Percentiles rank a stretch among this genome's conserved stretches.
Conservation (phyloP, 192 early-diverging fungal genomes). For the Coemansia sp. region DNA sequence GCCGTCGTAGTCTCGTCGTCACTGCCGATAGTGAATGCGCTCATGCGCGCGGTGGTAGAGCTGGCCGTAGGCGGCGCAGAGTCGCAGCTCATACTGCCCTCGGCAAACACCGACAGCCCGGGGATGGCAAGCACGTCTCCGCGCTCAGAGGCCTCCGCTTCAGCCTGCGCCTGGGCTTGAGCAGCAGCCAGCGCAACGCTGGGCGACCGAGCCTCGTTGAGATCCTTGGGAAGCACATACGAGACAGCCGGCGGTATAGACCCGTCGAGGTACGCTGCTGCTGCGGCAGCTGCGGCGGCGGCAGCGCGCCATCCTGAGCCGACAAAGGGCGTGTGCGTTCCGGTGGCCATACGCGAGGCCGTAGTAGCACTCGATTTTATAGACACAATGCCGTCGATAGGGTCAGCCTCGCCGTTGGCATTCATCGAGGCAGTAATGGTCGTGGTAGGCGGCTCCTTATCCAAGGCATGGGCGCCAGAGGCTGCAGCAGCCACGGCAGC, state of each 20-base stretch:
- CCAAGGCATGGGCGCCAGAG: constrained; percentile 14
- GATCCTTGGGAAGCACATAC: constrained; percentile 47
- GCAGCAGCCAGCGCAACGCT: constrained; percentile 26
- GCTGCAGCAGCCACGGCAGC: constrained; percentile 45
- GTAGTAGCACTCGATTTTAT: constrained; percentile 38
- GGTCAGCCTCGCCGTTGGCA: constrained; percentile 54
- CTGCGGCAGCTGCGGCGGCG: constrained; percentile 35
- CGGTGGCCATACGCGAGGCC: constrained; percentile 37
- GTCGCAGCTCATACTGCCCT: neutral
- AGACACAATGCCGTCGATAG: constrained; percentile 56
- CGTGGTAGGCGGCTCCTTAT: constrained; percentile 28
- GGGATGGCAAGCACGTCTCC: neutral
- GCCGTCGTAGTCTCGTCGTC: neutral
- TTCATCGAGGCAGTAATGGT: constrained; percentile 56
- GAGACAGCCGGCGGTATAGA: constrained; percentile 18
- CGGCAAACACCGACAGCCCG: constrained; percentile 5
- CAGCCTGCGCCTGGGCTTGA: constrained; percentile 5
- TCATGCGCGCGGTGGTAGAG: neutral
- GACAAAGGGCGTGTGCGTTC: constrained; percentile 43
- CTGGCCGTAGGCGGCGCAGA: neutral
- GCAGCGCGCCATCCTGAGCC: constrained; percentile 35
- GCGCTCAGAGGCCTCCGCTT: neutral
- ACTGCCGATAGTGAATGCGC: neutral
- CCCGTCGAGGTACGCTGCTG: constrained; percentile 38
- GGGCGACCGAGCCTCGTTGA: constrained; percentile 43